Evolutionary conservation across 768 basidiomycete genomes (phyloP), one percentile per base, ranked within the genome.

Genomic region (Termitomyces sp.): DNA sequence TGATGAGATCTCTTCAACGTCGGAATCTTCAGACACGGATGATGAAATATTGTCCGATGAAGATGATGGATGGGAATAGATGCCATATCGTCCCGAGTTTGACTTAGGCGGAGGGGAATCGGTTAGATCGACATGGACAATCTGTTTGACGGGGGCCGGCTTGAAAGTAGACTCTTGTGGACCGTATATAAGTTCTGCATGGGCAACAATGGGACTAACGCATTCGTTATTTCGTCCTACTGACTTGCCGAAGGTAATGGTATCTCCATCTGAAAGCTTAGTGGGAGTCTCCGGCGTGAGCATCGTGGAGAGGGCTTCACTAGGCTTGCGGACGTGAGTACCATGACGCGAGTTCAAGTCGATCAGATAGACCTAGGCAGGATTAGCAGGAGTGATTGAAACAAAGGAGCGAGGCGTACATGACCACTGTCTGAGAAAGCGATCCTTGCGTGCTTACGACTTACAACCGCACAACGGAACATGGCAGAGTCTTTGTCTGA

Each of bases 271-370:
- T 41, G 75, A 65, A 46, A 92, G 82, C 38, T 75, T 65, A 32
- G 77, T 80, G 29, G 86, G 80, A 7, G 77, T 74, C 62, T 87
- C 84, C 14, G 86, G 75, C 44, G 73, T 71, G 21, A 92, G 72
- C 58, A 66, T 74, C 64, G 67, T 82, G 1, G 83, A 74, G 10
- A 74, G 62, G 1, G 71, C 59, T 48, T 88, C 85, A 32, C 77
- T 80, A 37, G 74, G 69, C 61, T 80, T 82, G 59, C 79, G 75
- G 53, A 92, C 66, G 61, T 88, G 82, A 0, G 89, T 92, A 2
- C 90, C 90, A 66, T 92, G 90, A 62, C 90, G 89, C 1, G 89
- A 90, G 54, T 77, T 72, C 17, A 85, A 74, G 74, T 92, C 90
- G 60, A 82, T 80, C 67, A 91, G 69, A 65, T 85, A 87, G 11